Conservation (phyloP, 1,284 basidiomycete species). For the Testicularia cyperi region DNA sequence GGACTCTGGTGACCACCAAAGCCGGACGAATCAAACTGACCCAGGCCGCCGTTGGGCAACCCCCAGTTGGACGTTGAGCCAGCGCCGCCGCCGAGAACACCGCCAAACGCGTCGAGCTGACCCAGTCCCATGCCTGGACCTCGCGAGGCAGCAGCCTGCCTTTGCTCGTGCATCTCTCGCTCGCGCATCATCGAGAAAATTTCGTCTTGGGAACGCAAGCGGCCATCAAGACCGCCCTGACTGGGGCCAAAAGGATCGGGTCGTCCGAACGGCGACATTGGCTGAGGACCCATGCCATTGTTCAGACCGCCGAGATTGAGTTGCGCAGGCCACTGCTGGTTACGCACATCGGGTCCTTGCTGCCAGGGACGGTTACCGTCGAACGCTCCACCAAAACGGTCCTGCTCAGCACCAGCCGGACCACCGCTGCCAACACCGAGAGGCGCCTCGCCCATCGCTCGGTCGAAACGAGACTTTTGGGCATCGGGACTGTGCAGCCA, state of each 20-base stretch:
- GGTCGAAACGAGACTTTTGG: constrained; percentile 9
- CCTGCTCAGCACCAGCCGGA: constrained; percentile 11
- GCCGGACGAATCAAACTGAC: constrained; percentile 27
- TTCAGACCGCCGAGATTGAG: constrained; percentile 18
- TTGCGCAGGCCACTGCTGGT: constrained; percentile 29
- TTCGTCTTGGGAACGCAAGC: constrained; percentile 40
- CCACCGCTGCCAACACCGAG: no score
- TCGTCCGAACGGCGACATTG: constrained; percentile 33
- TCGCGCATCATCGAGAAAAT: constrained; percentile 38
- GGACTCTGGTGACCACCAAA: constrained; percentile 27
- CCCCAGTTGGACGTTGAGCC: constrained; percentile 34
- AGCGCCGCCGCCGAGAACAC: constrained; percentile 13
- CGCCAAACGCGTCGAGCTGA: constrained; percentile 24
- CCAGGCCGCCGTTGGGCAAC: constrained; percentile 15
- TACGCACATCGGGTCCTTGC: constrained; percentile 6
- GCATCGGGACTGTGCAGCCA: constrained; percentile 21
- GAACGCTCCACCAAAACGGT: constrained; percentile 20
- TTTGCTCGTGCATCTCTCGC: constrained; percentile 45
- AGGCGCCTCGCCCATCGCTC: constrained; percentile 7
- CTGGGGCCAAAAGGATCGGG: constrained; percentile 15
- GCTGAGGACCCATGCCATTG: constrained; percentile 8
- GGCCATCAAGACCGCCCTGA: constrained; percentile 9
- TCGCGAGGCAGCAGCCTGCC: constrained; percentile 30
- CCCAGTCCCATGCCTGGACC: constrained; percentile 25
- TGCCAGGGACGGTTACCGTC: constrained; percentile 12